Conservation (phyloP, 2,329 filamentous ascomycete genomes). For the Dactylellina drechsleri region DNA sequence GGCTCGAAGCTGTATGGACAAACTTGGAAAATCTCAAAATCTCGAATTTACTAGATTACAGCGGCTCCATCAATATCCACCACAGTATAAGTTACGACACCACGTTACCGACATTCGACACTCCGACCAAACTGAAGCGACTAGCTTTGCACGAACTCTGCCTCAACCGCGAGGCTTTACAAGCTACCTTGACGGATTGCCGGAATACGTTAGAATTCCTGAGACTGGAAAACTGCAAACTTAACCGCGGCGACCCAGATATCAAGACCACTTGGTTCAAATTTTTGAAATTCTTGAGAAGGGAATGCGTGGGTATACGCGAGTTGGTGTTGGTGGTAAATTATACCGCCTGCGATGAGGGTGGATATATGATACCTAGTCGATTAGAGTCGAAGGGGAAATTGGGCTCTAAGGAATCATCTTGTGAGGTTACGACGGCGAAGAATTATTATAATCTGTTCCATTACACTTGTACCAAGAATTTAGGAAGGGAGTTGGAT, state of each 20-base stretch:
- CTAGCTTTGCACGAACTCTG: background rate
- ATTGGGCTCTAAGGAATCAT: too few species aligned
- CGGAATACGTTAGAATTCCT: background rate
- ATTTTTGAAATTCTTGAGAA: background rate
- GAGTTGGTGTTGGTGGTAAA: background rate
- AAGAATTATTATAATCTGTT: too few species aligned
- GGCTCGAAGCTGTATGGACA: background rate
- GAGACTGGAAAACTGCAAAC: background rate
- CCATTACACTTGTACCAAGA: background rate
- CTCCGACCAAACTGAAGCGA: background rate
- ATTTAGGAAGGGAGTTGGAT: background rate
- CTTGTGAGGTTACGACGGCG: too few species aligned
- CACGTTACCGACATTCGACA: background rate
- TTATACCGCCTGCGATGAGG: background rate
- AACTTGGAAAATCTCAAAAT: background rate
- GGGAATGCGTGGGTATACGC: background rate
- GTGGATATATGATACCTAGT: background rate
- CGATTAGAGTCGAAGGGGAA: too few species aligned
- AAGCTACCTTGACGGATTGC: background rate
- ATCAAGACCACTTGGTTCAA: background rate
- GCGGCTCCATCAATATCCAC: background rate
- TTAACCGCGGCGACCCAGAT: background rate
- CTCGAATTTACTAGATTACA: background rate
- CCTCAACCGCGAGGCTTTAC: background rate
- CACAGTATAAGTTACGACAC: background rate